These are phyloP conservation scores for Claviceps humidiphila DNA, from an alignment of 2,329 filamentous ascomycete species.

Conservation along the genomic window DNA sequence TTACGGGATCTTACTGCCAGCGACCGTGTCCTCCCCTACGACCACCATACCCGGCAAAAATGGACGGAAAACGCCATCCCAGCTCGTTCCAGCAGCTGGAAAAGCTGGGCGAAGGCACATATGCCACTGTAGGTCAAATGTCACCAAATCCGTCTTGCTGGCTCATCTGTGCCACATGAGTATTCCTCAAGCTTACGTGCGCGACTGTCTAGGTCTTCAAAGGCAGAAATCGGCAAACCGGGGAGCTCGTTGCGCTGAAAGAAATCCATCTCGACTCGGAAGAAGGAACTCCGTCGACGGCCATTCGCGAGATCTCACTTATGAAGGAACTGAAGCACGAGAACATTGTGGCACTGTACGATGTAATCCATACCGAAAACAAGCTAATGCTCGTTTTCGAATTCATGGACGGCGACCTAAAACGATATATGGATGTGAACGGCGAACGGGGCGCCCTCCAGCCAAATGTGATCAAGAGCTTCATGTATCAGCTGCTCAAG, in stretches of 20 bases:
- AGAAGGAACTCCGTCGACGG: conserved; percentile 92
- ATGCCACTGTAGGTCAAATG: conserved; percentile 60
- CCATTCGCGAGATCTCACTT: conserved; percentile 93
- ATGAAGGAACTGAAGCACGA: conserved; percentile 99
- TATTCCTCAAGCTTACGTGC: conserved; percentile 6
- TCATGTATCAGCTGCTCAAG: conserved; percentile 94
- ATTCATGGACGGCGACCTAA: conserved; percentile 96
- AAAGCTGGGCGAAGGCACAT: conserved; percentile 96
- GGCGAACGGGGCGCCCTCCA: conserved; percentile 84
- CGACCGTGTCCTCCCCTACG: background rate
- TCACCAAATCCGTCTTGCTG: background rate
- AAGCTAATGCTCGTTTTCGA: conserved; percentile 99
- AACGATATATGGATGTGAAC: conserved; percentile 95
- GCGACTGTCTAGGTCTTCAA: conserved; percentile 68
- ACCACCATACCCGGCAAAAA: conserved; percentile 24
- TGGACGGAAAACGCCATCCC: conserved; percentile 88
- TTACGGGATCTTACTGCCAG: background rate
- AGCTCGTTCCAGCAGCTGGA: conserved; percentile 99
- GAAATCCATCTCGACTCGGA: conserved; percentile 98
- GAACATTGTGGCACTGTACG: conserved; percentile 92
- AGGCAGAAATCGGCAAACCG: conserved; percentile 91
- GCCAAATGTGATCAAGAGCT: conserved; percentile 86
- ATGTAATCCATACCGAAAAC: conserved; percentile 99
- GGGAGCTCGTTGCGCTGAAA: conserved; percentile 91
- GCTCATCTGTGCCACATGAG: background rate